phyloP scores from a whole-genome alignment of 805 yeast species.

The Wickerhamomyces bisporus region DNA sequence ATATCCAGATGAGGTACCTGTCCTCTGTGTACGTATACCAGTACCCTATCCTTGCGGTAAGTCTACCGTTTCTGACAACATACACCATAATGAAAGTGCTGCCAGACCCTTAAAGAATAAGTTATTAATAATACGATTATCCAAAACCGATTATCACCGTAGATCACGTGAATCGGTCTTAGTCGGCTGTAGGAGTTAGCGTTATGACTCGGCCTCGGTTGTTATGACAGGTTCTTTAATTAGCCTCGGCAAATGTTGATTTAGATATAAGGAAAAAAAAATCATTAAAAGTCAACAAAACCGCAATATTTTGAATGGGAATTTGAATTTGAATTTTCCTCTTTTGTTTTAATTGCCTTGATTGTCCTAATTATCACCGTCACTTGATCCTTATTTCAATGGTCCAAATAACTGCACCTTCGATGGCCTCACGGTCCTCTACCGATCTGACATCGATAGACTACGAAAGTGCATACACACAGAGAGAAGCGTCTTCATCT shows the following conservation, averaged over 20 bases:
- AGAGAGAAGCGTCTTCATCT: no score
- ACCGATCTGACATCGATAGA: constrained; percentile 13
- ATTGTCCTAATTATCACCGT: no score
- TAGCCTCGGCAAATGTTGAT: neutral
- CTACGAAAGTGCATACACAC: constrained; percentile 21
- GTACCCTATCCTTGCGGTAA: constrained; percentile 58
- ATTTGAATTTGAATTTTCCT: no score
- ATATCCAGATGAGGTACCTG: constrained; percentile 67
- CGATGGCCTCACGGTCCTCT: constrained; percentile 5
- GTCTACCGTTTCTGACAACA: constrained; percentile 56
- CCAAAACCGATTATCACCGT: no score
- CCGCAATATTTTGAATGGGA: neutral
- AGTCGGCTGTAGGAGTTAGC: no score
- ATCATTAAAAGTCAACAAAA: neutral
- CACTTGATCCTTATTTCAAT: no score
- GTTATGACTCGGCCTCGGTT: no score
- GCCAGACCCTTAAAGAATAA: no score
- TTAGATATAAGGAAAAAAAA: neutral
- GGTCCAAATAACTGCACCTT: no score
- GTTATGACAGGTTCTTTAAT: neutral
- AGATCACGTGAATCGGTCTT: no score
- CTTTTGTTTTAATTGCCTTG: no score
- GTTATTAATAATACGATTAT: no score
- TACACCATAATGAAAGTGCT: constrained; percentile 1
- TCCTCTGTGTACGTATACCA: constrained; percentile 70